Base-by-base conservation (phyloP, 2,329 filamentous ascomycete species). In the Fusarium dlaminii region DNA sequence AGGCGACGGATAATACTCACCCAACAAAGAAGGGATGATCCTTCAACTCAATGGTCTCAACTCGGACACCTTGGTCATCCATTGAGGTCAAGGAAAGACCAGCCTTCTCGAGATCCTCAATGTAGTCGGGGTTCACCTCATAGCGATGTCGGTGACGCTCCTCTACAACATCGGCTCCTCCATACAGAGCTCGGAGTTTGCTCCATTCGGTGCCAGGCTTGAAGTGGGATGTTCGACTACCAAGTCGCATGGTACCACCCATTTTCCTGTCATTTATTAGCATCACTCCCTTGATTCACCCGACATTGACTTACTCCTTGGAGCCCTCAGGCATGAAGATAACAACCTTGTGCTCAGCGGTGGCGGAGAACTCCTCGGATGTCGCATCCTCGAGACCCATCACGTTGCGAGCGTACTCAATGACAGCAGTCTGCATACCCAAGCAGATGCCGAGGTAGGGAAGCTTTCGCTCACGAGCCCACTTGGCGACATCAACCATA, bases 391-490 rank as follows among this genome's bases (percentile, higher is more conserved):
- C 77, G 71, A 95, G 87, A 34, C 89, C 89, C 83, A 91, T 93
- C 3, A 96, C 86, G 74, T 94, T 91, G 46, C 95, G 91, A 4
- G 95, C 94, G 77, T 91, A 94, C 82, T 98, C 95, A 75, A 98
- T 93, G 52, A 98, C 94, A 27, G 96, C 95, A 52, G 98, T 89
- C 82, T 98, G 96, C 91, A 98, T 94, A 65, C 95, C 95, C 29
- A 98, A 86, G 81, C 96, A 98, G 72, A 98, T 93, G 67, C 96
- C 96, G 2, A 98, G 88, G 84, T 93, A 98, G 4, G 95, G 95
- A 8, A 90, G 90, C 71, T 92, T 91, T 77, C 94, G 91, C 75
- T 93, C 92, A 63, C 96, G 91, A 4, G 96, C 95, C 92, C 93
- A 98, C 73, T 91, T 92, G n/a, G 93, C 92, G 7, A 93, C 93